phyloP scores from a whole-genome alignment of 2,329 filamentous ascomycete species.

The Ascochyta rabiei region DNA sequence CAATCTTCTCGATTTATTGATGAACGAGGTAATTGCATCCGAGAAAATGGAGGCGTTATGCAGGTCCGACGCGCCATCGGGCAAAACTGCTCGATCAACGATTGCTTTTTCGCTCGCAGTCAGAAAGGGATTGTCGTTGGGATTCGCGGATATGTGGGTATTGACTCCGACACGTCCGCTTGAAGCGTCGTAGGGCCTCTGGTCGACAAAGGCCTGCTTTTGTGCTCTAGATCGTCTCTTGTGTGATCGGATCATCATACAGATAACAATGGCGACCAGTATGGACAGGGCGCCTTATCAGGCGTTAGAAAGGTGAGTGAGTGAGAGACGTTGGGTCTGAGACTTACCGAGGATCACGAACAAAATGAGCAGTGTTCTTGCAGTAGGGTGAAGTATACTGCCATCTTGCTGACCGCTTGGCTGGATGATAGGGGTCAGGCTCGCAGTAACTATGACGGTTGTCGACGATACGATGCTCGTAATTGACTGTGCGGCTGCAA shows the following conservation, averaged over 20 bases:
- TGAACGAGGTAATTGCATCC: conserved; percentile 10
- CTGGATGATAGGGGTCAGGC: neutral
- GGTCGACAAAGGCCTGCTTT: neutral
- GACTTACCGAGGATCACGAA: conserved; percentile 10
- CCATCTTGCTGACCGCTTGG: neutral
- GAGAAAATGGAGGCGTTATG: neutral
- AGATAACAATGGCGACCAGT: neutral
- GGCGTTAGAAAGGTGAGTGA: neutral
- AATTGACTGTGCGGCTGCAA: neutral
- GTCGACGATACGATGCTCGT: neutral
- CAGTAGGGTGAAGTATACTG: neutral
- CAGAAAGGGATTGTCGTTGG: conserved; percentile 12
- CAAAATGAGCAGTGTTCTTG: conserved; percentile 2
- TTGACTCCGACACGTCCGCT: neutral
- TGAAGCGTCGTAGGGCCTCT: neutral
- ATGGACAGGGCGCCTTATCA: conserved; percentile 2
- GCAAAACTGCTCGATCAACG: neutral
- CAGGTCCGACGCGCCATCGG: neutral
- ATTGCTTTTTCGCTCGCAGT: conserved; percentile 13
- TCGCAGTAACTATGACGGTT: neutral
- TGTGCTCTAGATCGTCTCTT: neutral
- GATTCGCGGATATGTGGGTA: neutral
- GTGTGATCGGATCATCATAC: conserved; percentile 3
- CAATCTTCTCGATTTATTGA: conserved; percentile 8
- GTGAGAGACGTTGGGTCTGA: no score